A percentile compares a stretch with the other conserved stretches of the same genome.
Conservation (phyloP, 768 basidiomycete species). For the Naematelia aurantialba region DNA sequence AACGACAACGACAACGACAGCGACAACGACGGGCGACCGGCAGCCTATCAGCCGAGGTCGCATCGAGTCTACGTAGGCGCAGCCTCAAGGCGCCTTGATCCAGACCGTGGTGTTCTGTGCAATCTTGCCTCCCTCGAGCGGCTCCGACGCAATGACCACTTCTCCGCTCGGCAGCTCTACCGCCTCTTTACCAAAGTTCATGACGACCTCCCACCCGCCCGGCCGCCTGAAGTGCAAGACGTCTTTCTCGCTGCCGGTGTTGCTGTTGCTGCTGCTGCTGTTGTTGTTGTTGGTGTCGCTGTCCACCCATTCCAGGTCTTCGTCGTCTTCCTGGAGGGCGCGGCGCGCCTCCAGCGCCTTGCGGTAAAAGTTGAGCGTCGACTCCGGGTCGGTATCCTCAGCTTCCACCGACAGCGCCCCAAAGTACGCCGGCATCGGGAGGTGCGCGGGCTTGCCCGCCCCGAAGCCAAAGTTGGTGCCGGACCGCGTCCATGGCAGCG, state of each 20-base stretch:
- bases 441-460: slow-evolving; percentile 25
- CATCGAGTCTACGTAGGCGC: too few relatives aligned
- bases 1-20: too few relatives aligned
- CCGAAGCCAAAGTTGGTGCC: slow-evolving; percentile 28
- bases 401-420: slow-evolving; percentile 21
- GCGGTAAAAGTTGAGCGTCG: slow-evolving; percentile 30
- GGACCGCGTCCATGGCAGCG: slow-evolving; percentile 29
- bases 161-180: slow-evolving; percentile 22
- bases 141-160: slow-evolving; percentile 12
- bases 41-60: too few relatives aligned
- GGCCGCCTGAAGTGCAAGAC: slow-evolving; percentile 30
- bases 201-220: slow-evolving; percentile 25
- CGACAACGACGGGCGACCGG: too few relatives aligned
- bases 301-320: slow-evolving; percentile 33
- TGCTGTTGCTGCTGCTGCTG: too few relatives aligned
- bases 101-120: slow-evolving; percentile 20
- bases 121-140: slow-evolving; percentile 10
- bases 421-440: slow-evolving; percentile 34
- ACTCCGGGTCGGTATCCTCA: slow-evolving; percentile 11
- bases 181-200: slow-evolving; percentile 23
- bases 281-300: neutral
- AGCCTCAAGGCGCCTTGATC: slow-evolving; percentile 9
- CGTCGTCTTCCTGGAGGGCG: slow-evolving; percentile 17
- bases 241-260: slow-evolving; percentile 2
- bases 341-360: slow-evolving; percentile 22